Conservation (phyloP, 768 basidiomycete species). For the Suillus sp. region DNA sequence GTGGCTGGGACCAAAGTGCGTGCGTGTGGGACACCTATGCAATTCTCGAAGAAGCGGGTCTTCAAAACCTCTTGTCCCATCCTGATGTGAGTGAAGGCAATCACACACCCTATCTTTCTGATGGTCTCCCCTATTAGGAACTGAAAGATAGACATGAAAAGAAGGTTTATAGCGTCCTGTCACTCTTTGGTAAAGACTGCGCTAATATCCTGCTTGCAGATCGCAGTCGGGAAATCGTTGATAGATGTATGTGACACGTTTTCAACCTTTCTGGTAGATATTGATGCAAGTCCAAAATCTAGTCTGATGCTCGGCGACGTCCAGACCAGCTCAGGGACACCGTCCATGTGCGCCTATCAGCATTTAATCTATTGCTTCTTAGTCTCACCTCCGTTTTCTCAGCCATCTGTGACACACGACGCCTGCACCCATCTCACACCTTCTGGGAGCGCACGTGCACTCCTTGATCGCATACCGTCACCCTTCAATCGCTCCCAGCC, state of each 20-base stretch:
- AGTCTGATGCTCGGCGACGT: neutral
- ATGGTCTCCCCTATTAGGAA: neutral
- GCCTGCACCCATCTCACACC: neutral
- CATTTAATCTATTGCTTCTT: too few species aligned
- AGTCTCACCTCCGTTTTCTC: neutral
- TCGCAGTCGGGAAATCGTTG: neutral
- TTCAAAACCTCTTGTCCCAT: neutral
- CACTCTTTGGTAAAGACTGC: neutral
- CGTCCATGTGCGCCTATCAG: neutral
- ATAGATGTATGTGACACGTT: neutral
- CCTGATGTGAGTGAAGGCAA: neutral
- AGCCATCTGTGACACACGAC: neutral
- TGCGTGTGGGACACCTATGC: neutral
- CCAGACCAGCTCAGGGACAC: neutral
- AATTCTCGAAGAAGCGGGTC: neutral
- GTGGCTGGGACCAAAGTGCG: neutral
- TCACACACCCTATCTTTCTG: too few species aligned
- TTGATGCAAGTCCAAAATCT: neutral
- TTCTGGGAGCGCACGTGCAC: neutral
- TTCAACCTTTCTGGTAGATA: neutral
- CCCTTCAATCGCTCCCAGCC: neutral
- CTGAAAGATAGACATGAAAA: neutral
- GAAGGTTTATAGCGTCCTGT: neutral
- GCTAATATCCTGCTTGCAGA: neutral
- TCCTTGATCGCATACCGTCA: neutral